Conservation (phyloP, 441 rosid species). For the Flueggea neowawraea region DNA sequence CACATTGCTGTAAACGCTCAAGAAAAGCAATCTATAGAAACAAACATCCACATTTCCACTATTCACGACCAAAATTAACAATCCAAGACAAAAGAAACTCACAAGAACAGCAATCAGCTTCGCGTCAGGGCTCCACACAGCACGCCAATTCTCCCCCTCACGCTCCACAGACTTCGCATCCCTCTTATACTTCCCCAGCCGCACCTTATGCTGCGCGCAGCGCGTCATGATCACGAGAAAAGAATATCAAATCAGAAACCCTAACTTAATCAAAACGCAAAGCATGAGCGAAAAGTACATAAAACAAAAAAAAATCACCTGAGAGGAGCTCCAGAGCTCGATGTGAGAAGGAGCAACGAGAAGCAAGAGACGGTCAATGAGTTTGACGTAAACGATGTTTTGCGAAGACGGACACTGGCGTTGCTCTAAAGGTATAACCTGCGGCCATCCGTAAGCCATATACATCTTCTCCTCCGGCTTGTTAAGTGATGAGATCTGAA, state of each 20-base stretch:
- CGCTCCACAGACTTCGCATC: conserved; percentile 64
- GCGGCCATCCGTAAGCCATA: conserved; percentile 99
- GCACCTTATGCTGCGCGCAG: conserved; percentile 70
- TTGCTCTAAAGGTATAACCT: conserved; percentile 80
- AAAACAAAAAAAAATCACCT: conserved; percentile 43
- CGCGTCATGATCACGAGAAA: not conserved
- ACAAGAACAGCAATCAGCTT: conserved; percentile 87
- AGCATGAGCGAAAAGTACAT: not conserved
- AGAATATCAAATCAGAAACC: conserved; percentile 2
- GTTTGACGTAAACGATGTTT: conserved; percentile 63
- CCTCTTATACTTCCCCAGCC: conserved; percentile 85
- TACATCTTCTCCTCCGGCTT: conserved; percentile 41
- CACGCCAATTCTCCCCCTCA: conserved; percentile 88
- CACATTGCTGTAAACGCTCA: too few species aligned
- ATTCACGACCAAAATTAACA: not conserved
- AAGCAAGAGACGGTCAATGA: conserved; percentile 59
- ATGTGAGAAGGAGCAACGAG: conserved; percentile 80
- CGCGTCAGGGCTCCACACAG: conserved; percentile 92
- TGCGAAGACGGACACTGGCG: conserved; percentile 73
- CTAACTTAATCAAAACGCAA: conserved; percentile 9
- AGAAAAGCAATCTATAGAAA: too few species aligned
- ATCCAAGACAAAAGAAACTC: conserved; percentile 19
- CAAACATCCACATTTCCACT: too few species aligned
- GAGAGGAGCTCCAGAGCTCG: conserved; percentile 95
- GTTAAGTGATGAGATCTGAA: too few species aligned